These are phyloP conservation scores for Penicillium steckii DNA, from an alignment of 495 filamentous ascomycete genomes.

Conservation along the genomic window DNA sequence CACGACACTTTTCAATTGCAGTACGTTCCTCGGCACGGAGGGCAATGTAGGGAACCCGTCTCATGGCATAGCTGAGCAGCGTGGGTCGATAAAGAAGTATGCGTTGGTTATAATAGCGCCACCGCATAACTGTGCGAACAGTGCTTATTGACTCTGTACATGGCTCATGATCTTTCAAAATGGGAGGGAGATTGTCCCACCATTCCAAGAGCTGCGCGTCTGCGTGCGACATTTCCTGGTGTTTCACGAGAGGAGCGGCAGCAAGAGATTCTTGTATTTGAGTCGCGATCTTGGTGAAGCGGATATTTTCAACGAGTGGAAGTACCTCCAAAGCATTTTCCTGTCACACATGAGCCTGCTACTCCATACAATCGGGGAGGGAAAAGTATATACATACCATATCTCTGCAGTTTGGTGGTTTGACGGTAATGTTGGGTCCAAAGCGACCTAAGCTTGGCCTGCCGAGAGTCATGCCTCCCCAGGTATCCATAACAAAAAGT, in stretches of 20 bases:
- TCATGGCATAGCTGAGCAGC: conserved; percentile 68
- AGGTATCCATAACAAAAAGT: conserved; percentile 76
- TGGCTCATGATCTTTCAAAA: conserved; percentile 66
- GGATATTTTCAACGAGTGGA: conserved; percentile 72
- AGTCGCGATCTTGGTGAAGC: conserved; percentile 77
- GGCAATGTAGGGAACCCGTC: conserved; percentile 57
- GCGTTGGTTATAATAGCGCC: conserved; percentile 76
- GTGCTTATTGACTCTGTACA: conserved; percentile 70
- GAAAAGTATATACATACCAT: conserved; percentile 37
- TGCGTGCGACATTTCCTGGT: conserved; percentile 62
- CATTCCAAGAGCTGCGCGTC: conserved; percentile 69
- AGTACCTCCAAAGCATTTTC: conserved; percentile 57
- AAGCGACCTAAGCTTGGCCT: conserved; percentile 73
- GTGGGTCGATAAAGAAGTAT: conserved; percentile 78
- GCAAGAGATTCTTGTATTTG: conserved; percentile 75
- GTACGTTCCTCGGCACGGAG: conserved; percentile 63
- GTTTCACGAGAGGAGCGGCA: conserved; percentile 61
- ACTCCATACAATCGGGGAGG: neutral
- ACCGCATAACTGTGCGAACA: conserved; percentile 74
- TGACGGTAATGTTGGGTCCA: conserved; percentile 71
- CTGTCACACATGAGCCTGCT: conserved; percentile 39
- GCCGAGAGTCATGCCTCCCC: conserved; percentile 74
- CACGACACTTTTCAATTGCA: conserved; percentile 66
- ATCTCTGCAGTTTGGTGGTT: conserved; percentile 60
- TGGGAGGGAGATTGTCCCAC: conserved; percentile 68